Percentiles rank a stretch among this genome's conserved stretches.
Conservation (phyloP, 805 yeast genomes). For the Wickerhamiella sergipiensis region DNA sequence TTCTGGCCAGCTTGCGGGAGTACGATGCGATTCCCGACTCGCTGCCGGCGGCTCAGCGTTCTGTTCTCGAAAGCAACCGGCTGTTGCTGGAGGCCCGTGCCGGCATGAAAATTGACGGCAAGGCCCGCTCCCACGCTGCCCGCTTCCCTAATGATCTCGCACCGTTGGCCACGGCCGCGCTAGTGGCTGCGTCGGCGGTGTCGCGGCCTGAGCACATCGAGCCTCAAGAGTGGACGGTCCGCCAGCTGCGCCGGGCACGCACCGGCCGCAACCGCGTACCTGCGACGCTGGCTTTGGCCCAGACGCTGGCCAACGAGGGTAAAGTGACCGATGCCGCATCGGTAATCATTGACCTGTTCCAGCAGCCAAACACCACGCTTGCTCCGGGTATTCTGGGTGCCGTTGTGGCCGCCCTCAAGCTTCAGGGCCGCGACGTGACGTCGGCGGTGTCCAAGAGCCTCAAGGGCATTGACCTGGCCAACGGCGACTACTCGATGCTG, state of each 20-base stretch:
- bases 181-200: not conserved
- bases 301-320: constrained; percentile 3
- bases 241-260: not conserved
- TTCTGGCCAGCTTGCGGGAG: constrained; percentile 10
- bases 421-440: not conserved
- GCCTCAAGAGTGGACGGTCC: not conserved
- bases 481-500: constrained; percentile 1
- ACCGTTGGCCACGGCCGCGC: constrained; percentile 6
- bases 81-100: constrained; percentile 28
- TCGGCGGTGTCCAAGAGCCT: not conserved
- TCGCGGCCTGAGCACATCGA: not conserved
- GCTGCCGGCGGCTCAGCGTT: constrained; percentile 21
- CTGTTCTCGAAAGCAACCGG: constrained; percentile 29
- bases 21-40: constrained; percentile 7
- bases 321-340: not conserved
- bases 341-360: not conserved
- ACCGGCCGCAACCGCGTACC: constrained; percentile 18
- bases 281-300: constrained; percentile 20
- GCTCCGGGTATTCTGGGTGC: constrained; percentile 33
- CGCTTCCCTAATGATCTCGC: constrained; percentile 13
- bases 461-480: not conserved
- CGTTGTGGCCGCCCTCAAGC: constrained; percentile 28
- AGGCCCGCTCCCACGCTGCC: constrained; percentile 12
- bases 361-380: not conserved
- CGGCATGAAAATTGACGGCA: constrained; percentile 18